Conservation (phyloP, 1,139 yeast genomes). For the Eremothecium coryli region DNA sequence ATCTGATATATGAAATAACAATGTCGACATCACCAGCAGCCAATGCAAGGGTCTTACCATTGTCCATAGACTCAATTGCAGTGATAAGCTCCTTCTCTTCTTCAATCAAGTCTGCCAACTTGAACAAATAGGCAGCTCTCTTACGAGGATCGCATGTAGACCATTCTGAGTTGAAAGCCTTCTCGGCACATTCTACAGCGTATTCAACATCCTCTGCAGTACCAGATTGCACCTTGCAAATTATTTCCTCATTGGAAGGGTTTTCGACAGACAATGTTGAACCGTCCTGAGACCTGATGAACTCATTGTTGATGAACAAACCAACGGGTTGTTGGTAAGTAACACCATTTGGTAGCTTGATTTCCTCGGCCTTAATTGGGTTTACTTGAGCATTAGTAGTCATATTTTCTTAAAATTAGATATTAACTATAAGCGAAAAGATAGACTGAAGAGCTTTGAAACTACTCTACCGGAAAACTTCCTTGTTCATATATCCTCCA, state of each 20-base stretch:
- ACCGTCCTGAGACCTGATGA: slow-evolving; percentile 53
- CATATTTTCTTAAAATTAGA: slow-evolving; percentile 6
- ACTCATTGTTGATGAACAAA: slow-evolving; percentile 74
- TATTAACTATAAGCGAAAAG: no score
- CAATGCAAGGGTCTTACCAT: slow-evolving; percentile 47
- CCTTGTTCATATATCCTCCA: no score
- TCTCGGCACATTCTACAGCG: slow-evolving; percentile 54
- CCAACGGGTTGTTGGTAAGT: slow-evolving; percentile 64
- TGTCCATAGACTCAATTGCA: slow-evolving; percentile 50
- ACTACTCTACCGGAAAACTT: no score
- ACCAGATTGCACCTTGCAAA: slow-evolving; percentile 52
- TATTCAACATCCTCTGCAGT: slow-evolving; percentile 53
- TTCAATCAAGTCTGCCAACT: slow-evolving; percentile 47
- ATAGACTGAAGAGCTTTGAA: no score
- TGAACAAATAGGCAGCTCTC: slow-evolving; percentile 38
- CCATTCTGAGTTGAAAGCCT: slow-evolving; percentile 44
- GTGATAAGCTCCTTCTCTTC: slow-evolving; percentile 40
- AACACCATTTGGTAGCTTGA: slow-evolving; percentile 51
- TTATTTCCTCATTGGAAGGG: slow-evolving; percentile 54
- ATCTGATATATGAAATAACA: slow-evolving; percentile 47
- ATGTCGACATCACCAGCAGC: slow-evolving; percentile 50
- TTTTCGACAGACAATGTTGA: slow-evolving; percentile 53
- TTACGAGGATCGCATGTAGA: slow-evolving; percentile 35
- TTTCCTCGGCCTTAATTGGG: slow-evolving; percentile 23
- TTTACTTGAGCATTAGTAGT: slow-evolving; percentile 12